Conservation (phyloP, 73 alveolate species). For the Blepharisma japonicum region DNA sequence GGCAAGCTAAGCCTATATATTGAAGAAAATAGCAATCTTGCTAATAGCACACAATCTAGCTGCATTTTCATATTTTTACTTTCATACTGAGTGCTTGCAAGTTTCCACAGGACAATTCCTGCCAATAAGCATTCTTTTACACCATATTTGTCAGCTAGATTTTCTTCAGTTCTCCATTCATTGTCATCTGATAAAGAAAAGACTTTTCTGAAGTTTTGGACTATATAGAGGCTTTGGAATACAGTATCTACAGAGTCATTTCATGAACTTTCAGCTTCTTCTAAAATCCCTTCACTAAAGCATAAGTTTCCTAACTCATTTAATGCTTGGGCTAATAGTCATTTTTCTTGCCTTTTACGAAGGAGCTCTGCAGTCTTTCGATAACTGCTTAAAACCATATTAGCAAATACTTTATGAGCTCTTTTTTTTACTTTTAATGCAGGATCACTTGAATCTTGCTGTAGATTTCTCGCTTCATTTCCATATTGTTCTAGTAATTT, state of each 20-base stretch:
- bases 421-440: conserved; percentile 70
- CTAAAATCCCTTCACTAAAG: conserved; percentile 69
- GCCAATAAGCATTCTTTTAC: conserved; percentile 62
- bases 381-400: conserved; percentile 72
- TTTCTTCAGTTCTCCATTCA: conserved; percentile 45
- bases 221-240: conserved; percentile 78
- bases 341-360: conserved; percentile 89
- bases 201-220: conserved; percentile 70
- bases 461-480: conserved; percentile 68
- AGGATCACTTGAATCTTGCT: conserved; percentile 57
- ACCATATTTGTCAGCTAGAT: conserved; percentile 51
- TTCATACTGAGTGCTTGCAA: conserved; percentile 58
- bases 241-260: conserved; percentile 94
- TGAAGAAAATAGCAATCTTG: conserved; percentile 53
- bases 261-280: conserved; percentile 86
- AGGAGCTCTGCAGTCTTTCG: conserved; percentile 80
- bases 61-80: conserved; percentile 47
- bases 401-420: conserved; percentile 77
- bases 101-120: conserved; percentile 60
- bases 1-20: conserved; percentile 55
- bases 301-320: conserved; percentile 83
- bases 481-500: conserved; percentile 81
- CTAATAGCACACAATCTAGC: conserved; percentile 54
- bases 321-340: conserved; percentile 77
- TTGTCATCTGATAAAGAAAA: not conserved